Percentiles rank a stretch among this genome's conserved stretches.
phyloP scores from a whole-genome alignment of 164 flowering plant genomes.

The Nelumbo lutea region DNA sequence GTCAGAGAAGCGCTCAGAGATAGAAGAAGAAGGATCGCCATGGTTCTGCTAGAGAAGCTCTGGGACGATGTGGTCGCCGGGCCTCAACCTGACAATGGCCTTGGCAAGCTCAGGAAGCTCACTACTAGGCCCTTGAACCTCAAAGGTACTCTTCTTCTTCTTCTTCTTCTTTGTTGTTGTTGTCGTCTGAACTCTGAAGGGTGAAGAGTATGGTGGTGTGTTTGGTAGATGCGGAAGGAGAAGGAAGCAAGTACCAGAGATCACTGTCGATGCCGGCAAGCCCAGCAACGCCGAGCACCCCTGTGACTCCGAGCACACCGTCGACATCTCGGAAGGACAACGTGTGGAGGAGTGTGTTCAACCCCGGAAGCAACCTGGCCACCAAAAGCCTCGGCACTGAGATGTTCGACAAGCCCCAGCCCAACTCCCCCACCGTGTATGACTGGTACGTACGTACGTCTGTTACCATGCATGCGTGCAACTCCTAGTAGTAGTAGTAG shows the following conservation, averaged over 20 bases:
- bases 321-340: slow-evolving; percentile 55
- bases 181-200: not conserved
- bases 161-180: no score
- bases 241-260: slow-evolving; percentile 39
- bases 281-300: slow-evolving; percentile 45
- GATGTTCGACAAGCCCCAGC: slow-evolving; percentile 72
- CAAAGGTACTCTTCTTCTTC: slow-evolving; percentile 28
- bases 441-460: slow-evolving; percentile 58
- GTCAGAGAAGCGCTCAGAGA: no score
- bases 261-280: slow-evolving; percentile 57
- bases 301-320: slow-evolving; percentile 55
- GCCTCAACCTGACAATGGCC: slow-evolving; percentile 78
- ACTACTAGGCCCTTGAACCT: slow-evolving; percentile 28
- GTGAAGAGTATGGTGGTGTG: not conserved
- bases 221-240: slow-evolving; percentile 28
- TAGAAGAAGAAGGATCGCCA: no score
- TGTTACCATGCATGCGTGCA: not conserved
- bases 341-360: slow-evolving; percentile 96
- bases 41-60: slow-evolving; percentile 73
- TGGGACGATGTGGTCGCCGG: no score
- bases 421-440: slow-evolving; percentile 87
- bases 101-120: slow-evolving; percentile 67
- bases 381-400: slow-evolving; percentile 52
- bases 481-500: no score
- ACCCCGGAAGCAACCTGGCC: slow-evolving; percentile 91